Evolutionary conservation across 2,329 filamentous ascomycete genomes (phyloP), one percentile per base, ranked within the genome.

Genomic region (Colletotrichum lindemuthianum): DNA sequence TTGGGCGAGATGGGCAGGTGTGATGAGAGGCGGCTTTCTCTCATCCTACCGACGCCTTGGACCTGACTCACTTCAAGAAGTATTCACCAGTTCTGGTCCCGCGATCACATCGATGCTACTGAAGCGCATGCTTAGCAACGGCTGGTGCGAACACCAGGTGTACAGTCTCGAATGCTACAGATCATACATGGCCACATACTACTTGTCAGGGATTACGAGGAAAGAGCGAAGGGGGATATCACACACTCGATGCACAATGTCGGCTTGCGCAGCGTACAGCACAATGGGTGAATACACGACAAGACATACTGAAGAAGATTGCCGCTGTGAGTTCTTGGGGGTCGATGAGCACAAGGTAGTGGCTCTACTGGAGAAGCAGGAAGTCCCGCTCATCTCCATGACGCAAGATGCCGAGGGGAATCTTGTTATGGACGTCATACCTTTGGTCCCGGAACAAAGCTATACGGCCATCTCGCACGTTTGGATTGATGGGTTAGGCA

Each of bases 401-500:
- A 39, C 8, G 11, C 15, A 16, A 3, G 10, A 11, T 8, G 24
- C 10, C 10, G 32, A 0, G 3, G 16, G n/a, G 4, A 15, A 15
- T 16, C 8, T 54, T 3, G 41, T 15, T 3, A 6, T 33, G 1
- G 36, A 54, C 4, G 13, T 44, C 36, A 13, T 54, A 11, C 51
- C 51, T 16, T 32, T 34, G 6, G 15, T 24, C 9, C 10, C 39
- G 13, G n/a, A 33, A 2, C 9, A 34, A 8, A 15, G 15, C 3
- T 54, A 45, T 3, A 54, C 51, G 16, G 51, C 51, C 13, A 54
- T 54, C 8, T 54, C 51, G 4, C 51, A 54, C 16, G 51, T 54
- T 32, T 54, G 51, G 51, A 32, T 11, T 6, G 51, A 54, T 13
- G 51, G 51, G 2, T 24, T 54, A 11, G 51, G 51, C 6, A 54